Conservation (phyloP, 2,329 filamentous ascomycete genomes). For the Alternaria brassicae region DNA sequence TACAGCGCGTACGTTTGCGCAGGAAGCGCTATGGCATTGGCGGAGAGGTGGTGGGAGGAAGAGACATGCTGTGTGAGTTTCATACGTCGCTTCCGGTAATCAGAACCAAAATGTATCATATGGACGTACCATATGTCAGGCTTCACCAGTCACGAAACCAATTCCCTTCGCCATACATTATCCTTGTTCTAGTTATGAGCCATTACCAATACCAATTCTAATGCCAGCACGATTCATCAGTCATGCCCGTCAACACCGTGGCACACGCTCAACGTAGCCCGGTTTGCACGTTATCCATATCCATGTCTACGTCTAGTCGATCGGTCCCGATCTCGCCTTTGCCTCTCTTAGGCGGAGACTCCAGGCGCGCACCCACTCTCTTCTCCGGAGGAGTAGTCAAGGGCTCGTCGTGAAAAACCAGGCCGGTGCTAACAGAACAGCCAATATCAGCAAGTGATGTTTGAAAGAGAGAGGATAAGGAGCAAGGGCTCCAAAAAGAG, state of each 20-base stretch:
- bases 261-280: slow-evolving; percentile 1
- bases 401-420: neutral
- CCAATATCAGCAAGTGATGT: neutral
- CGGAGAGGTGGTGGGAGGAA: slow-evolving; percentile 70
- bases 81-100: neutral
- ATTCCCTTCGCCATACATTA: neutral
- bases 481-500: slow-evolving; percentile 2
- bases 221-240: neutral
- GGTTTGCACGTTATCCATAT: neutral
- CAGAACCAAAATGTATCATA: neutral
- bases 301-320: neutral
- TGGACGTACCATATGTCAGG: neutral
- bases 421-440: neutral
- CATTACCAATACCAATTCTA: neutral
- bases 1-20: slow-evolving; percentile 82
- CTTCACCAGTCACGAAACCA: neutral
- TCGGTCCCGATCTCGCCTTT: neutral
- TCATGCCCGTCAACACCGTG: neutral
- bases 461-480: neutral
- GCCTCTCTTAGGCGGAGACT: neutral
- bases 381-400: neutral
- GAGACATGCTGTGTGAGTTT: slow-evolving; percentile 59
- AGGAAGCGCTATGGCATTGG: slow-evolving; percentile 91
- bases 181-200: neutral
- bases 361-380: neutral